Conservation (phyloP, 345 rosid genomes). For the Viola odorata region DNA sequence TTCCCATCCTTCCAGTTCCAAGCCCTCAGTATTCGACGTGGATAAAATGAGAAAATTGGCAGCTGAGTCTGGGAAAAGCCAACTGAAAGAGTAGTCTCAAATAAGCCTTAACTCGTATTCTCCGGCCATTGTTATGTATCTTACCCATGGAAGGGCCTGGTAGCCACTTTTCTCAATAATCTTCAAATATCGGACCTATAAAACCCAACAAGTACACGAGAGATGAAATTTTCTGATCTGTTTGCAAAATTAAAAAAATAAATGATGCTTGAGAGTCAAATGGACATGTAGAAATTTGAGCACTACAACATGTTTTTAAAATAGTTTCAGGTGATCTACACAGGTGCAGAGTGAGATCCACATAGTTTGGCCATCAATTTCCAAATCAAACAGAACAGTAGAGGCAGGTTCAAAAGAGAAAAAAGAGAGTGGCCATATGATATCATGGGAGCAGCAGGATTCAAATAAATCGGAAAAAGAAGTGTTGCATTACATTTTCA, state of each 20-base stretch:
- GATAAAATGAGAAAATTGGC: not conserved
- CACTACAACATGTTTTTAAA: no score
- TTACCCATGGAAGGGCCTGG: conserved; percentile 99
- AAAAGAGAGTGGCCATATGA: no score
- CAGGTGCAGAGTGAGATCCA: no score
- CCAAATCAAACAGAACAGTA: no score
- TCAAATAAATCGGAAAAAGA: no score
- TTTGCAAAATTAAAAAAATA: not conserved
- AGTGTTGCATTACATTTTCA: no score
- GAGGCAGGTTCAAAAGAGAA: no score
- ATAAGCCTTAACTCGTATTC: conserved; percentile 89
- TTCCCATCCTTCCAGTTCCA: not conserved
- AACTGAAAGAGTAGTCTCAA: conserved; percentile 18
- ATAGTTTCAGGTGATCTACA: no score
- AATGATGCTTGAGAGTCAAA: not conserved
- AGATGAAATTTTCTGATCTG: not conserved
- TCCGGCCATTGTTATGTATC: conserved; percentile 98
- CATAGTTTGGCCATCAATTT: no score
- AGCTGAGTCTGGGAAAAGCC: not conserved
- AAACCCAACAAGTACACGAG: not conserved
- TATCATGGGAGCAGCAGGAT: no score
- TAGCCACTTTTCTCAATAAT: conserved; percentile 96
- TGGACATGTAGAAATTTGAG: no score
- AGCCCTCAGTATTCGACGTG: not conserved
- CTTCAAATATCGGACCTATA: conserved; percentile 93